Evolutionary conservation across 2,329 filamentous ascomycete species (phyloP).

Genomic region (Trichoderma breve): DNA sequence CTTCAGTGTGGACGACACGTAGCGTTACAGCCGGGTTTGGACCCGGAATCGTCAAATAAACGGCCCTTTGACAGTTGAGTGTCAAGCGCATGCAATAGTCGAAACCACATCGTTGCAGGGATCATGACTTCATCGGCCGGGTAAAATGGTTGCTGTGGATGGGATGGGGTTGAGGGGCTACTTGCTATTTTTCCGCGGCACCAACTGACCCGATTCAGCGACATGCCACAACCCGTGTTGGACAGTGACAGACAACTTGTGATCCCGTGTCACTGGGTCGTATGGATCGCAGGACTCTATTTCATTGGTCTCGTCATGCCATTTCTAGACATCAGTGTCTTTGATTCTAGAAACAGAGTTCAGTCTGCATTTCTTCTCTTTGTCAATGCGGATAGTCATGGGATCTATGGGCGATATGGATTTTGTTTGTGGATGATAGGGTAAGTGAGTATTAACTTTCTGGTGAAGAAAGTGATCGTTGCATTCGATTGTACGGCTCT

Average conservation of each 20-base stretch:
- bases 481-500: not conserved
- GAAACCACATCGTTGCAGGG: not conserved
- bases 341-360: not conserved
- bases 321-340: not conserved
- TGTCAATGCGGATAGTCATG: not conserved
- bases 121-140: constrained; percentile 11
- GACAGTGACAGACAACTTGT: not conserved
- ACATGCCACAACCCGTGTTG: not conserved
- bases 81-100: not conserved
- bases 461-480: not conserved
- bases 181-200: not conserved
- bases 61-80: not conserved
- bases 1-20: not conserved
- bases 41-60: not conserved
- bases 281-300: not conserved
- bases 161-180: not conserved
- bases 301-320: not conserved
- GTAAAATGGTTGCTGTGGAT: not conserved
- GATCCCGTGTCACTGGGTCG: not conserved
- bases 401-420: not conserved
- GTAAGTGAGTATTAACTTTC: not conserved
- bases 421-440: not conserved
- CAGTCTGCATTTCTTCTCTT: not conserved
- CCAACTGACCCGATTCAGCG: not conserved
- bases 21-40: not conserved